phyloP scores from a whole-genome alignment of 108 stramenopile genomes.

The Cyclotella kingstonii region DNA sequence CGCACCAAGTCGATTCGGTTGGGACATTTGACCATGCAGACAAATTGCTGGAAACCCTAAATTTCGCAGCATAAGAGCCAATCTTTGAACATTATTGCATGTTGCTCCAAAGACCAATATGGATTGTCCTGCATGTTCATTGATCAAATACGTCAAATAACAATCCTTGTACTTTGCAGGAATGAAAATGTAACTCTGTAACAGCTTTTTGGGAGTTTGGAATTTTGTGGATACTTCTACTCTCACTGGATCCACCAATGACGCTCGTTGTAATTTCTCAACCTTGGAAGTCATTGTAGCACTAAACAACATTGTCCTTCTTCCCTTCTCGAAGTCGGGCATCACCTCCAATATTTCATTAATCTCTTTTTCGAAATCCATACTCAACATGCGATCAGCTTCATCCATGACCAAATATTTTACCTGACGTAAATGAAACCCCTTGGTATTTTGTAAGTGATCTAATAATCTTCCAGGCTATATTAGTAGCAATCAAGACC shows the following conservation, averaged over 20 bases:
- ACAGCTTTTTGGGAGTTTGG: slow-evolving; percentile 91
- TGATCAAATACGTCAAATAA: slow-evolving; percentile 95
- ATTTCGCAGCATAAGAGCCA: slow-evolving; percentile 93
- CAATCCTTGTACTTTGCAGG: slow-evolving; percentile 99
- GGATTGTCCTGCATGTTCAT: slow-evolving; percentile 95
- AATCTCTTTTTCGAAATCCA: slow-evolving; percentile 92
- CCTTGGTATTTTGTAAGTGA: slow-evolving; percentile 98
- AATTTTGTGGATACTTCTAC: slow-evolving; percentile 95
- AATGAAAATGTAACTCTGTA: slow-evolving; percentile 96
- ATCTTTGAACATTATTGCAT: slow-evolving; percentile 93
- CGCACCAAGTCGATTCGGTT: slow-evolving; percentile 96
- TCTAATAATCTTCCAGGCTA: slow-evolving; percentile 94
- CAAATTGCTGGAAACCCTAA: slow-evolving; percentile 96
- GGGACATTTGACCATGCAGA: slow-evolving; percentile 98
- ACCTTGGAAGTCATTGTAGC: slow-evolving; percentile 99
- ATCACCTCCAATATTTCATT: slow-evolving; percentile 91
- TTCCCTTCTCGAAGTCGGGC: slow-evolving; percentile 64
- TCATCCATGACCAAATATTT: slow-evolving; percentile 97
- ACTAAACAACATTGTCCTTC: slow-evolving; percentile 94
- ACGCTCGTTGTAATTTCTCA: slow-evolving; percentile 95
- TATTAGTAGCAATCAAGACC: not conserved
- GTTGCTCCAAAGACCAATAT: slow-evolving; percentile 97
- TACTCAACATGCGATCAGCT: slow-evolving; percentile 96
- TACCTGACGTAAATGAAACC: slow-evolving; percentile 88
- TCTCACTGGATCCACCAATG: slow-evolving; percentile 87